These are phyloP conservation scores for Neophaeococcomyces mojaviensis DNA, from an alignment of 2,329 filamentous ascomycete species.

Conservation along the genomic window DNA sequence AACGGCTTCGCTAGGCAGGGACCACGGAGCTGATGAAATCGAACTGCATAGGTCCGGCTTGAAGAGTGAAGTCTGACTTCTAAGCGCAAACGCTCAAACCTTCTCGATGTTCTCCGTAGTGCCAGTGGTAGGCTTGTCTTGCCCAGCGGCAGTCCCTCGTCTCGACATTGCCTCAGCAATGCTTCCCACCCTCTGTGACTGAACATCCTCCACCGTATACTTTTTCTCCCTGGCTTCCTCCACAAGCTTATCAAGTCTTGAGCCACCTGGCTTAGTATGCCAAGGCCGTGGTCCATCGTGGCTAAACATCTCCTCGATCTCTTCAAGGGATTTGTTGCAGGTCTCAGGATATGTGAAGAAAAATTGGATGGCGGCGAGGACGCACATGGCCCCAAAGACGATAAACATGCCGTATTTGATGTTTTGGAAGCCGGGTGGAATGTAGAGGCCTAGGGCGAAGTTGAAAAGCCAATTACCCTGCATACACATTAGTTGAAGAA, in stretches of 20 bases:
- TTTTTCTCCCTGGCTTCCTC: conserved; percentile 24
- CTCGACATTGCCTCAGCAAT: too few species aligned
- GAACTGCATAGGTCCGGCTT: too few species aligned
- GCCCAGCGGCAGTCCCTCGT: background rate
- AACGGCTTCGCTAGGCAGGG: too few species aligned
- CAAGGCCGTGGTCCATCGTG: conserved; percentile 25
- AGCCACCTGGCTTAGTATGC: conserved; percentile 29
- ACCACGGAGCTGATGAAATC: too few species aligned
- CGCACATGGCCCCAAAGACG: conserved; percentile 42
- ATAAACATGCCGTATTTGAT: conserved; percentile 50
- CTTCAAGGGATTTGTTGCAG: conserved; percentile 31
- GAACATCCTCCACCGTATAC: conserved; percentile 13
- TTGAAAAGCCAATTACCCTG: conserved; percentile 54
- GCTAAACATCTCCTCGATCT: conserved; percentile 33
- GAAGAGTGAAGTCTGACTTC: background rate
- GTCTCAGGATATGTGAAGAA: conserved; percentile 37
- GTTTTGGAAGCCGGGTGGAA: conserved; percentile 51
- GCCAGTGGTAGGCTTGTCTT: background rate
- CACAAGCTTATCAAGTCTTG: conserved; percentile 26
- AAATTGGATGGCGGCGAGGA: conserved; percentile 39
- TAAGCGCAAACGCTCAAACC: background rate
- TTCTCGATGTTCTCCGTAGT: conserved; percentile 1
- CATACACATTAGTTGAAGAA: too few species aligned
- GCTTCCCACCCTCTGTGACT: background rate
- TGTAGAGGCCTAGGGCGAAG: conserved; percentile 53